Evolutionary conservation across 805 yeast genomes (phyloP), one percentile per base, ranked within the genome.

Genomic region (Cyberlindnera mycetangii): DNA sequence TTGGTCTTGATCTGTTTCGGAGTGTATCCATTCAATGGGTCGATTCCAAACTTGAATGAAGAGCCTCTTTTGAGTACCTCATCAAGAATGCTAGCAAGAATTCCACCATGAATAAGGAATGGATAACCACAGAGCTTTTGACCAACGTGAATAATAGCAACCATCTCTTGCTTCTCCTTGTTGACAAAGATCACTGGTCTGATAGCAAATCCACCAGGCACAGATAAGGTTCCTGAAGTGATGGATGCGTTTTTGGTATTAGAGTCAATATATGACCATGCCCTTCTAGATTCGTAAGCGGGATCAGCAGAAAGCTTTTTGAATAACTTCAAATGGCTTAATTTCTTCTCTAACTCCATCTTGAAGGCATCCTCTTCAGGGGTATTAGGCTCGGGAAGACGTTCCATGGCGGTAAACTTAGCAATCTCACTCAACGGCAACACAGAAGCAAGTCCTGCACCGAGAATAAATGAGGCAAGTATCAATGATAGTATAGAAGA

Each of bases 21-120:
- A 32, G 67, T 72, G 37, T 72, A 76, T 17, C 73, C 73, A 27
- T 53, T 50, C 28, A 54, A 55, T 25, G 45, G 69, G 56, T 50
- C 59, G 28, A 48, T 53, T 41, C 44, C 70, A 42, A 59, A 61
- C 18, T 61, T 52, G 33, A 82, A 66, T 18, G 61, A 56, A 12
- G 69, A 78, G 45, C 74, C 69, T 41, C 82, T 72, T 51, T 81
- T 81, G 66, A 83, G 75, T 7, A 85, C 74, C 53, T 89, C 96
- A 57, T 88, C 93, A 43, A 89, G 66, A 1, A 89, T 67, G 0
- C 95, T 82, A 8, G 90, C 95, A 24, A 89, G 61, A 22, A 90
- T 77, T 0, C 97, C 97, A 4, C 97, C 97, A 60, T 89, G 97
- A 3, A 88, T 75, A 16, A 90, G 66, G 54, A 87, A 83, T 2